Percentiles rank a stretch among this genome's conserved stretches.
Evolutionary conservation across 2,329 filamentous ascomycete species (phyloP).

Genomic region (Penicillium paneum): DNA sequence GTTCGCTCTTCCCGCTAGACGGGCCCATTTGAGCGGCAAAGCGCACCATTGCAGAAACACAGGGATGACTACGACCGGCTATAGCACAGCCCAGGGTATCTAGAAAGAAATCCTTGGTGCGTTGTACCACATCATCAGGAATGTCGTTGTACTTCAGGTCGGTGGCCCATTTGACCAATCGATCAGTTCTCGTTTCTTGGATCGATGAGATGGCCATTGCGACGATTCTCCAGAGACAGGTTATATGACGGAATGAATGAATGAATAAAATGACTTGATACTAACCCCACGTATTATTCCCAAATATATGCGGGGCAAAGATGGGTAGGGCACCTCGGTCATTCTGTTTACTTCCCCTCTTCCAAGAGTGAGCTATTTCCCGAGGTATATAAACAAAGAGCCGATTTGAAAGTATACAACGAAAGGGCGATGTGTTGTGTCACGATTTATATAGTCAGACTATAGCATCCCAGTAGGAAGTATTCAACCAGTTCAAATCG

Average conservation of each 20-base stretch:
- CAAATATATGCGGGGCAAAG: conserved; percentile 1
- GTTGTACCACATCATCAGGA: conserved; percentile 25
- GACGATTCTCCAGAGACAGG: neutral
- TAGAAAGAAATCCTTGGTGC: conserved; percentile 33
- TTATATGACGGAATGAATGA: neutral
- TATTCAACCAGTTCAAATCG: neutral
- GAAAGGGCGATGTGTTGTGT: neutral
- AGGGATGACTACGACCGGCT: conserved; percentile 30
- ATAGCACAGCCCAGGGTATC: conserved; percentile 32
- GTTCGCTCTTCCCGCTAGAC: conserved; percentile 26
- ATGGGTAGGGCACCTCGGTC: neutral
- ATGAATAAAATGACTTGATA: neutral
- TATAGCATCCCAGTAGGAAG: no score
- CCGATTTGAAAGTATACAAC: neutral
- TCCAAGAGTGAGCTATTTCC: neutral
- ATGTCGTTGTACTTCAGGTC: conserved; percentile 23
- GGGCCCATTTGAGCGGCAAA: conserved; percentile 30
- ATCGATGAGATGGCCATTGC: neutral
- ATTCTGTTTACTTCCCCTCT: neutral
- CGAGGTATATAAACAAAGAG: neutral
- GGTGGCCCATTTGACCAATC: conserved; percentile 22
- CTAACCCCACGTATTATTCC: neutral
- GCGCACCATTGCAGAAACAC: conserved; percentile 22
- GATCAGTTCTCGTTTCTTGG: conserved; percentile 19
- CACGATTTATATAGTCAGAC: neutral